These are phyloP conservation scores for Russula sp. DNA, from an alignment of 768 basidiomycete genomes.

Conservation along the genomic window DNA sequence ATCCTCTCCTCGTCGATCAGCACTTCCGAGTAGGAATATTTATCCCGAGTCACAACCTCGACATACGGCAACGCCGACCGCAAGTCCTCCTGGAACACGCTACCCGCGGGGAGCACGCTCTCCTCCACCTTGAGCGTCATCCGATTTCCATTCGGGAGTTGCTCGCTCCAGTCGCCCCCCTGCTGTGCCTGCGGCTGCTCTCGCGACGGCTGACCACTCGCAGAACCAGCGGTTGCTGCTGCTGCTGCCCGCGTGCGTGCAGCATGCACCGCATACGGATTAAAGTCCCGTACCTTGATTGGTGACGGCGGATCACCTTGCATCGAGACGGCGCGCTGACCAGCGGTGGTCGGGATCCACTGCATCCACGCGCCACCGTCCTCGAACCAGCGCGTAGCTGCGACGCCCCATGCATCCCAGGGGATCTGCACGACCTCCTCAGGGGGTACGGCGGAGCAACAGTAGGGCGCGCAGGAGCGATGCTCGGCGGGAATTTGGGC, in stretches of 20 bases:
- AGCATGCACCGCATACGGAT: slow-evolving; percentile 16
- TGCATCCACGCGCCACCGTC: slow-evolving; percentile 22
- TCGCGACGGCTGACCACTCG: background rate
- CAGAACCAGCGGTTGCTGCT: too few relatives aligned
- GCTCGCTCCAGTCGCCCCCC: background rate
- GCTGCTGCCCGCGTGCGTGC: background rate
- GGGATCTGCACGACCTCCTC: background rate
- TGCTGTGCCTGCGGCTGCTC: too few relatives aligned
- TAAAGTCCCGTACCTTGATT: slow-evolving; percentile 25
- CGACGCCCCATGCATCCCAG: slow-evolving; percentile 27
- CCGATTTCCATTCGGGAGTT: slow-evolving; percentile 6
- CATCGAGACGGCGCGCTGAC: slow-evolving; percentile 25
- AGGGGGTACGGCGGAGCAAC: background rate
- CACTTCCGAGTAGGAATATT: slow-evolving; percentile 23
- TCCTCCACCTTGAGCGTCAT: slow-evolving; percentile 4
- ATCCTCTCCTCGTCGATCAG: slow-evolving; percentile 29
- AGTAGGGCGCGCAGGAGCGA: slow-evolving; percentile 1
- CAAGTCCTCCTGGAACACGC: slow-evolving; percentile 22
- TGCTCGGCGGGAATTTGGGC: background rate
- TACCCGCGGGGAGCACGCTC: background rate
- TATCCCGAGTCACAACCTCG: slow-evolving; percentile 18
- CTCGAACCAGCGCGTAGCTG: too few relatives aligned
- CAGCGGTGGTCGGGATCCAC: slow-evolving; percentile 30
- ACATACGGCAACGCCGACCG: slow-evolving; percentile 24
- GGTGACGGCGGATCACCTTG: slow-evolving; percentile 1